Evolutionary conservation across 2,329 filamentous ascomycete genomes (phyloP).

Genomic region (Bisporella sp.): DNA sequence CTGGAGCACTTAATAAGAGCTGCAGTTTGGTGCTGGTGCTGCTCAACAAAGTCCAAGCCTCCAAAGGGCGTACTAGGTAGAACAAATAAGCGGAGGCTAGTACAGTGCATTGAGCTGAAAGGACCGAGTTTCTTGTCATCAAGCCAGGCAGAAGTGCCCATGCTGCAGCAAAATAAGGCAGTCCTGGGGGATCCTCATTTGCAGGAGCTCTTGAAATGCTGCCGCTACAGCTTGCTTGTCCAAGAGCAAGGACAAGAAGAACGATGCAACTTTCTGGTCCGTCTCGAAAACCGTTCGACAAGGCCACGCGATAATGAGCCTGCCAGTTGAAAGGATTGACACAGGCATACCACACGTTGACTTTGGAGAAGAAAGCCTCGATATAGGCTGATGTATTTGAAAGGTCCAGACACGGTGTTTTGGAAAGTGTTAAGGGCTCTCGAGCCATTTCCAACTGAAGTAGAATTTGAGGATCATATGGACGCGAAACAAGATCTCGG

Average conservation of each 20-base stretch:
- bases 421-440: constrained; percentile 63
- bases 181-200: constrained; percentile 64
- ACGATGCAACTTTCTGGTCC: constrained; percentile 80
- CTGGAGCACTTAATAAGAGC: constrained; percentile 67
- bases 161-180: constrained; percentile 74
- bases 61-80: constrained; percentile 73
- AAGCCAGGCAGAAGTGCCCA: constrained; percentile 72
- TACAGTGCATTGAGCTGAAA: constrained; percentile 74
- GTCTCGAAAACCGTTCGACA: constrained; percentile 69
- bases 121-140: constrained; percentile 72
- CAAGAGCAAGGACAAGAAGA: constrained; percentile 68
- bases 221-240: constrained; percentile 66
- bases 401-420: constrained; percentile 60
- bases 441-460: constrained; percentile 75
- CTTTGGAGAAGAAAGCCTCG: constrained; percentile 71
- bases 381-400: constrained; percentile 70
- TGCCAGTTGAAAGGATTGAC: constrained; percentile 79
- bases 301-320: constrained; percentile 65
- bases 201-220: constrained; percentile 68
- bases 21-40: constrained; percentile 78
- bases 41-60: constrained; percentile 75
- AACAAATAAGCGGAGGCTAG: constrained; percentile 77
- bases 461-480: constrained; percentile 75
- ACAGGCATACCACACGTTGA: constrained; percentile 81
- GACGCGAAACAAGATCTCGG: constrained; percentile 66